Base-by-base conservation (phyloP, 176 grass and related monocot genomes). In the Lolium perenne region DNA sequence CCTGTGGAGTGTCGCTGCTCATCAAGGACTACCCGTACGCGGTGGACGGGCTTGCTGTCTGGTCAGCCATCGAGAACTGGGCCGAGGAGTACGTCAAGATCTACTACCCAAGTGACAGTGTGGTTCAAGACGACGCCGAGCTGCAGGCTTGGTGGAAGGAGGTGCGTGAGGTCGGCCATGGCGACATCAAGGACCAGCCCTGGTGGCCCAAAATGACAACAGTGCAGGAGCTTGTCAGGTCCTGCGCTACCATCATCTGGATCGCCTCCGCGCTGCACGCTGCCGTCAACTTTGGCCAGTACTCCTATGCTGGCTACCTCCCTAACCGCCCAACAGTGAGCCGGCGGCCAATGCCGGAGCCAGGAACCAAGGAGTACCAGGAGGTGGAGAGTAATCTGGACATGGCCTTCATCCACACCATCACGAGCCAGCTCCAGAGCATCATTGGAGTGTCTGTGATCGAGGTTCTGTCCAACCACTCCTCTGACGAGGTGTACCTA, bases 81-180 rank as follows among this genome's bases (percentile, higher is more conserved):
- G 84, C 85, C 20, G 6, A 57, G 0, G 87, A 94, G 6, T 92
- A 92, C 77, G 77, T 86, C 10, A 46, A 29, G 62, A 45, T 94
- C 70, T 94, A 94, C 89, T 94, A 92, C 63, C 80, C 87, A 6
- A 17, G 64, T n/a, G 90, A 94, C 84, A 59, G 38, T 10, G 77
- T 77, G 40, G 63, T 94, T 22, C 78, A 63, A 77, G 68, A 55
- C 3, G 94, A 96, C 74, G 47, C 20, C 4, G 94, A 96, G 89
- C 87, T 93, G 16, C 91, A 93, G 53, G 87, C 61, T 10, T 96
- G 91, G 94, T 96, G 91, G 94, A 93, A 90, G 74, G 94, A 96
- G 84, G 92, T 86, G 20, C 69, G 82, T 10, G 87, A 93, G 69
- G 91, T 88, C 20, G 91, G 94, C 10, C 94, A 96, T 48, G 91